These are phyloP conservation scores for Backusella tarrabulga DNA, from an alignment of 192 early-diverging fungal species.

Conservation along the genomic window DNA sequence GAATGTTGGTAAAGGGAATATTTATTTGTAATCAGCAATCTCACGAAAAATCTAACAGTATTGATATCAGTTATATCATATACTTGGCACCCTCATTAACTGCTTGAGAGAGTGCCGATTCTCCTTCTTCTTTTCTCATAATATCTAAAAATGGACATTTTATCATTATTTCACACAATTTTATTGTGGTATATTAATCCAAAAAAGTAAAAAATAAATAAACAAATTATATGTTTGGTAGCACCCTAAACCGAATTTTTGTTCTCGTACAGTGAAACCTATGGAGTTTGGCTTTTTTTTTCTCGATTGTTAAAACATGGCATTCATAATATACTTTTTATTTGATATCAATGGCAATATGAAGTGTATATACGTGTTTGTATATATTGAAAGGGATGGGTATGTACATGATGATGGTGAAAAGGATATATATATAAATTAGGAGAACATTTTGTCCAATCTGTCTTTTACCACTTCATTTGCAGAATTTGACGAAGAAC, in stretches of 20 bases:
- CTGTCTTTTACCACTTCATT: constrained; percentile 26
- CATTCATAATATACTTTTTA: no score
- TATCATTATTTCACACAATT: background rate
- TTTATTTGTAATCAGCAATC: background rate
- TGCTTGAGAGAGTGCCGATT: background rate
- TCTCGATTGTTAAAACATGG: no score
- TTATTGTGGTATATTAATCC: background rate
- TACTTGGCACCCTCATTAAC: background rate
- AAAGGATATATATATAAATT: background rate
- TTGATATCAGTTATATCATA: no score
- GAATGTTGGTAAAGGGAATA: background rate
- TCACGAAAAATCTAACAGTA: background rate
- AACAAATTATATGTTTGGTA: background rate
- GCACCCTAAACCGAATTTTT: background rate
- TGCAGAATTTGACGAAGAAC: constrained; percentile 54
- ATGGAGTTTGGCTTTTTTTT: no score
- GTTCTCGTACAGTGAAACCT: background rate
- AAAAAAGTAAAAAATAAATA: background rate
- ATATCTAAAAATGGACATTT: background rate
- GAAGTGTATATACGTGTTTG: no score
- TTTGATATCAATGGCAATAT: no score
- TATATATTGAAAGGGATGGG: no score
- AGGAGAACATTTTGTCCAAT: background rate
- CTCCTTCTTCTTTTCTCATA: background rate
- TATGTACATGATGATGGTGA: no score